phyloP scores from a whole-genome alignment of 1,284 basidiomycete species.

The Sporisorium sorghi region DNA sequence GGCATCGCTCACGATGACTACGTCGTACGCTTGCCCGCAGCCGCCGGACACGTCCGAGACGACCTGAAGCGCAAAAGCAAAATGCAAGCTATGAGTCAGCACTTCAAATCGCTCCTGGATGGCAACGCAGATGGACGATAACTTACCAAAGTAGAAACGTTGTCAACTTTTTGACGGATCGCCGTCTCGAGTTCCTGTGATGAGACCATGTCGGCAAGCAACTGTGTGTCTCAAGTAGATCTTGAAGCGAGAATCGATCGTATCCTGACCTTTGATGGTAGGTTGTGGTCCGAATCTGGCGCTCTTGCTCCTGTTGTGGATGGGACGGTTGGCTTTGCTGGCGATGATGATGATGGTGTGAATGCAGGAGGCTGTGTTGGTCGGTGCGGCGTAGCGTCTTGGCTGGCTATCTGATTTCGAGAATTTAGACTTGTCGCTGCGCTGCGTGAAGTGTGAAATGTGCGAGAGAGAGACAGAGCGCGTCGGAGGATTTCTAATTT shows the following conservation, averaged over 20 bases:
- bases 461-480: neutral
- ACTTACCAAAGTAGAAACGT: constrained; percentile 53
- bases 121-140: neutral
- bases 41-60: constrained; percentile 69
- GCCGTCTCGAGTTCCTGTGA: constrained; percentile 65
- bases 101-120: neutral
- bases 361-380: neutral
- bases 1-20: constrained; percentile 65
- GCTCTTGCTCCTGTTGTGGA: neutral
- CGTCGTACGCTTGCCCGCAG: constrained; percentile 68
- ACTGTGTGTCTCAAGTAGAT: neutral
- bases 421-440: neutral
- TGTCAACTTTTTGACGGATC: constrained; percentile 62
- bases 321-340: no score
- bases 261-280: no score
- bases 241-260: no score
- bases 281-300: no score
- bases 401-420: constrained; percentile 6
- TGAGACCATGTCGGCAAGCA: constrained; percentile 54
- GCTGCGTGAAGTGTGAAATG: neutral
- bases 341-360: neutral
- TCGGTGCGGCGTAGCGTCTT: no score
- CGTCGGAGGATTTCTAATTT: neutral
- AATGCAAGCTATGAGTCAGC: neutral
- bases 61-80: constrained; percentile 6